Evolutionary conservation across 2,329 filamentous ascomycete species (phyloP).

Genomic region (Penicillium sp.): DNA sequence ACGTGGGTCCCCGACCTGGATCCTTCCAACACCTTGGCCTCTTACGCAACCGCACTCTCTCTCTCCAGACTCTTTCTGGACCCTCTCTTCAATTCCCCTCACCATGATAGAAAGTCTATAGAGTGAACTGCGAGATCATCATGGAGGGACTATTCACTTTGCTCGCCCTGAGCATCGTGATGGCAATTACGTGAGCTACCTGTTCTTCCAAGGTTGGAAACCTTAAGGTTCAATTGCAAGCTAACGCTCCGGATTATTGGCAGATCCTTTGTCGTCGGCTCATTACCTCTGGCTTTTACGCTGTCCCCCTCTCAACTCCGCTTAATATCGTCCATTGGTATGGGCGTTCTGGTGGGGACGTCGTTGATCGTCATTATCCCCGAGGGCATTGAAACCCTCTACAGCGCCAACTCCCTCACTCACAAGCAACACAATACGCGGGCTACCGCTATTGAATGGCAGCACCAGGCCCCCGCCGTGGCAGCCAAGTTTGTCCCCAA

Average conservation of each 20-base stretch:
- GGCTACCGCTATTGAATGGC: slow-evolving; percentile 29
- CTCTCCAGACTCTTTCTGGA: neutral
- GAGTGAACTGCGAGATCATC: slow-evolving; percentile 33
- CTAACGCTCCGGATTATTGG: slow-evolving; percentile 8
- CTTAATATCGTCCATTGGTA: slow-evolving; percentile 85
- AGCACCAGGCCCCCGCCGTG: slow-evolving; percentile 23
- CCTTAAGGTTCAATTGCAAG: neutral
- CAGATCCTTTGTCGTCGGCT: slow-evolving; percentile 91
- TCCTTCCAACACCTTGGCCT: slow-evolving; percentile 10
- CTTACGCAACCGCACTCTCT: slow-evolving; percentile 1
- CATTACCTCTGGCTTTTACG: slow-evolving; percentile 82
- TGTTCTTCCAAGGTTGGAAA: neutral
- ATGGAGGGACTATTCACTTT: slow-evolving; percentile 65
- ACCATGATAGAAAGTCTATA: slow-evolving; percentile 32
- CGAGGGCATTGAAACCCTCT: slow-evolving; percentile 89
- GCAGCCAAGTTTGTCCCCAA: slow-evolving; percentile 10
- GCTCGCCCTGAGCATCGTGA: slow-evolving; percentile 62
- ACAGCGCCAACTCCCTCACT: slow-evolving; percentile 51
- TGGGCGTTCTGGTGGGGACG: slow-evolving; percentile 91
- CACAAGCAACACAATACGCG: slow-evolving; percentile 34
- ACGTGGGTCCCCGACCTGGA: slow-evolving; percentile 15
- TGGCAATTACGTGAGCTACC: slow-evolving; percentile 59
- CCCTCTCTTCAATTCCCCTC: neutral
- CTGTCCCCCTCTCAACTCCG: slow-evolving; percentile 83
- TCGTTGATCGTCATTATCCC: slow-evolving; percentile 97